phyloP scores from a whole-genome alignment of 768 basidiomycete species.

The Termitomyces sp. region DNA sequence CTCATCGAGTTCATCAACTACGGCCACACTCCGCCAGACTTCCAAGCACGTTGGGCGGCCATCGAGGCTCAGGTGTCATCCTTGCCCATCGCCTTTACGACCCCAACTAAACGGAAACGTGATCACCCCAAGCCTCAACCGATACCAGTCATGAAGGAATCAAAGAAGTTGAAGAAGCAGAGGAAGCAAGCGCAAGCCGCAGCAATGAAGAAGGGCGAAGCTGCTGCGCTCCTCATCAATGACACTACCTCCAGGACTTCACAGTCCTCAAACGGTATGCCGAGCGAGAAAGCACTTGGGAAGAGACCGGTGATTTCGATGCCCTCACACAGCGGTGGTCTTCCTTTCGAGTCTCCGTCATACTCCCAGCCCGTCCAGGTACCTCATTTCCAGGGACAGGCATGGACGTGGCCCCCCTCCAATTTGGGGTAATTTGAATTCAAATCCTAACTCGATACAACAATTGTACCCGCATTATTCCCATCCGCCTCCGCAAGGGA shows the following conservation, averaged over 20 bases:
- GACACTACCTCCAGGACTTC: neutral
- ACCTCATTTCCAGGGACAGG: neutral
- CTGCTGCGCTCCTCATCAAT: neutral
- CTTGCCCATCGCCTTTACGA: neutral
- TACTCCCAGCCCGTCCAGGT: neutral
- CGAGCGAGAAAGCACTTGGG: neutral
- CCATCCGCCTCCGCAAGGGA: neutral
- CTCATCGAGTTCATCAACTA: neutral
- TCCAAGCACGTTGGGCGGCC: neutral
- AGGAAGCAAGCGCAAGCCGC: slow-evolving; percentile 1
- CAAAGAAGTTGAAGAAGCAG: slow-evolving; percentile 1
- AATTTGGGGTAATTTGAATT: neutral
- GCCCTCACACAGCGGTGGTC: neutral
- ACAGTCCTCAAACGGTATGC: neutral
- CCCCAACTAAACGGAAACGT: neutral
- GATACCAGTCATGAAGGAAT: neutral
- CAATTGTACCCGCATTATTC: neutral
- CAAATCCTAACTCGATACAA: neutral
- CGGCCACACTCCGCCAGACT: neutral
- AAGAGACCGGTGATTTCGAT: neutral
- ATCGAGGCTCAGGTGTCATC: neutral
- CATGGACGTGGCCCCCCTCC: neutral
- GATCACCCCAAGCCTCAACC: neutral
- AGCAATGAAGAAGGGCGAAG: neutral
- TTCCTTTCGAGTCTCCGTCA: neutral